A percentile compares a stretch with the other conserved stretches of the same genome.
Evolutionary conservation across 495 filamentous ascomycete genomes (phyloP).

Genomic region (Aspergillus campestris): DNA sequence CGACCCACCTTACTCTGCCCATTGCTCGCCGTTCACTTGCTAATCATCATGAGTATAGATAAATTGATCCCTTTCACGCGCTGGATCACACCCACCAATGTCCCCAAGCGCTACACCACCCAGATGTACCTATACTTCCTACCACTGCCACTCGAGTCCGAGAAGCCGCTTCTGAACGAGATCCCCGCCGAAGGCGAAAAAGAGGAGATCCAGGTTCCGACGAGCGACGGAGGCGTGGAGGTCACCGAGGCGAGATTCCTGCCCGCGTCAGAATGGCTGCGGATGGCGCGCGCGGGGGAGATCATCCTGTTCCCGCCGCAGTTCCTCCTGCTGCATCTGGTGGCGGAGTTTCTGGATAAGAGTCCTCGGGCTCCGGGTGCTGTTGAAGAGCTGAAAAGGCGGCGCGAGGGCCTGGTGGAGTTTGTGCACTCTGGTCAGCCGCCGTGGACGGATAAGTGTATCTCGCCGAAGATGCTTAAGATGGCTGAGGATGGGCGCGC

Average conservation of each 20-base stretch:
- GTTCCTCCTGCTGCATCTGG: slow-evolving; percentile 62
- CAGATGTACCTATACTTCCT: slow-evolving; percentile 96
- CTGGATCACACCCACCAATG: slow-evolving; percentile 75
- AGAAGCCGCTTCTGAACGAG: slow-evolving; percentile 21
- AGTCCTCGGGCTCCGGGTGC: slow-evolving; percentile 23
- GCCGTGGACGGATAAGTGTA: slow-evolving; percentile 70
- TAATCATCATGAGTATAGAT: slow-evolving; percentile 23
- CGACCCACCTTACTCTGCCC: neutral
- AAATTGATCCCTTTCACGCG: slow-evolving; percentile 75
- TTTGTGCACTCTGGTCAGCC: slow-evolving; percentile 52
- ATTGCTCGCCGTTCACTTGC: slow-evolving; percentile 2
- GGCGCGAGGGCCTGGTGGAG: slow-evolving; percentile 42
- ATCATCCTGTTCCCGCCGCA: slow-evolving; percentile 90
- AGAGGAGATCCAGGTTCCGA: slow-evolving; percentile 48
- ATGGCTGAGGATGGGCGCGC: slow-evolving; percentile 47
- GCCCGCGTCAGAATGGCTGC: slow-evolving; percentile 58
- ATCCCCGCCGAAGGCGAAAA: slow-evolving; percentile 27
- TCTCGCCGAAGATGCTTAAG: slow-evolving; percentile 57
- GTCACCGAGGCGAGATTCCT: slow-evolving; percentile 76
- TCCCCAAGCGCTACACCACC: slow-evolving; percentile 72
- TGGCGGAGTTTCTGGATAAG: slow-evolving; percentile 53
- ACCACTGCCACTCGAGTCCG: slow-evolving; percentile 48
- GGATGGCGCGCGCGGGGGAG: slow-evolving; percentile 47
- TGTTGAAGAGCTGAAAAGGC: slow-evolving; percentile 35
- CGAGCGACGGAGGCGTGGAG: slow-evolving; percentile 77